Evolutionary conservation across 2,329 filamentous ascomycete genomes (phyloP).

Genomic region (Aspergillus melleus): DNA sequence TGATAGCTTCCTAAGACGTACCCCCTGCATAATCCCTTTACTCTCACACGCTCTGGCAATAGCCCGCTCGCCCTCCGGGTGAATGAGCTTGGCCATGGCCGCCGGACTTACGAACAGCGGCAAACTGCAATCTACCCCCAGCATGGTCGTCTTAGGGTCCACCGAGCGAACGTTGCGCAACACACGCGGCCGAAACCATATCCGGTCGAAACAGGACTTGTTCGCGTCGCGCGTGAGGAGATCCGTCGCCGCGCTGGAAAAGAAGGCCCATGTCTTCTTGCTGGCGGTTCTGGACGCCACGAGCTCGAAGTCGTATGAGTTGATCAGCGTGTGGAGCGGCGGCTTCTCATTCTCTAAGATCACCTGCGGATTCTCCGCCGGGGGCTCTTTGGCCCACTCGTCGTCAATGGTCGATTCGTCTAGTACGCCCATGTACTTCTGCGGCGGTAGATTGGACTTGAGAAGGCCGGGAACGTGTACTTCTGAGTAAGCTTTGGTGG

Average conservation of each 20-base stretch:
- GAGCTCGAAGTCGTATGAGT: conserved; percentile 60
- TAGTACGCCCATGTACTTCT: conserved; percentile 53
- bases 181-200: conserved; percentile 61
- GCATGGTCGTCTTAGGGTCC: conserved; percentile 53
- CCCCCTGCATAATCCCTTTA: conserved; percentile 58
- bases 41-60: conserved; percentile 55
- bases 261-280: conserved; percentile 69
- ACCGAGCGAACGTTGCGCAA: conserved; percentile 58
- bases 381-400: conserved; percentile 48
- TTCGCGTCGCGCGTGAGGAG: conserved; percentile 59
- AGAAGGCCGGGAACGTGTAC: conserved; percentile 51
- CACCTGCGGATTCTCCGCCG: conserved; percentile 29
- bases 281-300: conserved; percentile 57
- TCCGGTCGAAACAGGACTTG: conserved; percentile 53
- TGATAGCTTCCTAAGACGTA: conserved; percentile 23
- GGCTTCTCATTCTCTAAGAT: conserved; percentile 45
- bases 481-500: conserved; percentile 46
- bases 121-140: conserved; percentile 54
- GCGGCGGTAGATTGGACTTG: conserved; percentile 41
- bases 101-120: conserved; percentile 66
- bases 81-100: conserved; percentile 63
- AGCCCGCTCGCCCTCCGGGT: conserved; percentile 63
- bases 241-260: conserved; percentile 66
- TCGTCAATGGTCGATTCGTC: conserved; percentile 50
- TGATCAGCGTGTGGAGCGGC: conserved; percentile 57